Evolutionary conservation across 164 flowering plant species (phyloP), one percentile per base, ranked within the genome.

Genomic region (Vitis rupestris): DNA sequence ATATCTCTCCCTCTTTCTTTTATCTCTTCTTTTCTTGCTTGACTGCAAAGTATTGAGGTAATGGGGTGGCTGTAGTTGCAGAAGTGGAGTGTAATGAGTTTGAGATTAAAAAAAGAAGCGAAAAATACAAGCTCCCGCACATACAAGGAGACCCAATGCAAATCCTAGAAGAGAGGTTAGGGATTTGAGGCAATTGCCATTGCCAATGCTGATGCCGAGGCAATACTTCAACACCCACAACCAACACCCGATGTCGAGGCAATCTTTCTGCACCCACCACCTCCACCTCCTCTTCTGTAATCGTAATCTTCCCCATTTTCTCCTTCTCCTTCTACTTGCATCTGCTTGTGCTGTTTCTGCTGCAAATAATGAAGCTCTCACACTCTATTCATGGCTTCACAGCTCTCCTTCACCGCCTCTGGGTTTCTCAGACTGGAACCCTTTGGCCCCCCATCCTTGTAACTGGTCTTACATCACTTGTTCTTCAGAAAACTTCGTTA

Each of bases 141-240:
- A 23, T 2, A 23, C 27, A 23, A 23, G 27, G 85, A 87, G 79
- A 85, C 89, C 91, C 91, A 77, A 93, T 89, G 94, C 89, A 90
- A 75, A 80, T 57, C 67, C 87, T 70, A 73, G 78, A 78, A 76
- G 77, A 56, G 55, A 55, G 78, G 79, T 75, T 84, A 82, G 84
- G 88, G 82, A 75, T 81, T 87, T 84, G 91, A 83, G 70, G 89
- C 80, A 68, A 74, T 71, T 76, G 72, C 49, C 76, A 52, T 69
- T 60, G 78, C 72, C 76, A 69, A 80, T 77, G 75, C 76, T 83
- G 47, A 81, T 73, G 84, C 76, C 84, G 76, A 81, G 83, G 84
- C 79, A 75, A 63, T 59, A 64, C 68, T 66, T 50, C 59, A 47
- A 65, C 70, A 52, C 1, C 62, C 68, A 61, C 70, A 66, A 56